A percentile compares a stretch with the other conserved stretches of the same genome.
Conservation (phyloP, 345 rosid species). For the Stellera chamaejasme region DNA sequence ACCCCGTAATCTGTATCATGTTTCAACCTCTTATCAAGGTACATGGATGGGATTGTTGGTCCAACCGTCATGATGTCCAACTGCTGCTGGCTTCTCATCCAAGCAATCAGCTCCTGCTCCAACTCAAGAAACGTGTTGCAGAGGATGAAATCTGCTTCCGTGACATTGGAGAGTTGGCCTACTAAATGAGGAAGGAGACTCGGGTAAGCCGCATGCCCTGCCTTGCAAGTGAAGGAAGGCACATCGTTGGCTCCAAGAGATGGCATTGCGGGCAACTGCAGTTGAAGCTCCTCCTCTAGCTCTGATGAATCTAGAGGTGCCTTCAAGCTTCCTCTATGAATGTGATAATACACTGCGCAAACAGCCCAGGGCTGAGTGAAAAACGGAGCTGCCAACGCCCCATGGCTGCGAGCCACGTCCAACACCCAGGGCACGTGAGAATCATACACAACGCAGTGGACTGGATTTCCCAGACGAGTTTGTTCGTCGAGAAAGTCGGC, state of each 20-base stretch:
- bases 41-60: conserved; percentile 48
- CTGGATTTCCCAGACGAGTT: conserved; percentile 3
- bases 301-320: conserved; percentile 5
- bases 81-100: conserved; percentile 34
- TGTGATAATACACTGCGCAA: conserved; percentile 23
- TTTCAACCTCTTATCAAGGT: conserved; percentile 34
- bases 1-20: conserved; percentile 40
- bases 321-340: conserved; percentile 10
- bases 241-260: conserved; percentile 21
- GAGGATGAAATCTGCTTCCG: conserved; percentile 18
- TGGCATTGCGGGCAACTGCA: conserved; percentile 26
- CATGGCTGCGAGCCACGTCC: conserved; percentile 28
- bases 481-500: conserved; percentile 19
- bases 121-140: conserved; percentile 30
- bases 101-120: conserved; percentile 36
- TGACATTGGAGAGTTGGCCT: conserved; percentile 24
- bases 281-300: conserved; percentile 9
- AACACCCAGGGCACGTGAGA: conserved; percentile 37
- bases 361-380: conserved; percentile 41
- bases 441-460: conserved; percentile 30
- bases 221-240: conserved; percentile 22
- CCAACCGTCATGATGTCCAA: conserved; percentile 35
- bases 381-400: conserved; percentile 19
- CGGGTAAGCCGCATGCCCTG: conserved; percentile 6
- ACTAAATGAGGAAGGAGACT: conserved; percentile 2